Percentiles rank a stretch among this genome's conserved stretches.
Evolutionary conservation across 1,284 basidiomycete species (phyloP).

Genomic region (Sphagnurus paluster): DNA sequence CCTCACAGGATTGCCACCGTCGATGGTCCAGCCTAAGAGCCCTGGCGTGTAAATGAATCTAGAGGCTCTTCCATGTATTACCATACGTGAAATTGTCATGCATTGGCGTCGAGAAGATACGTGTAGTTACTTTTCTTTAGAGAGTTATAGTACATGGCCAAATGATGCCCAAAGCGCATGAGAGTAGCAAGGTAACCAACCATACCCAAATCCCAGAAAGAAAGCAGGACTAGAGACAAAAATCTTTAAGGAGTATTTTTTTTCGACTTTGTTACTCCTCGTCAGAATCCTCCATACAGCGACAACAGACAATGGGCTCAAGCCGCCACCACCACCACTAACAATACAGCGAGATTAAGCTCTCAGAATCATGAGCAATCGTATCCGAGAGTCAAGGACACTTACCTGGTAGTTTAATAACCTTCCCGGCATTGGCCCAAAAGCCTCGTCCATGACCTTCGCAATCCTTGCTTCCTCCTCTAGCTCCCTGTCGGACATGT

Average conservation of each 20-base stretch:
- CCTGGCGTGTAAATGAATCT: background rate
- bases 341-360: constrained; percentile 6
- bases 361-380: constrained; percentile 1
- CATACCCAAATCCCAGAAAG: constrained; percentile 6
- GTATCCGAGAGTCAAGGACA: constrained; percentile 16
- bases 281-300: constrained; percentile 42
- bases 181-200: too few species aligned
- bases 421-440: constrained; percentile 69
- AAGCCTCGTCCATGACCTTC: constrained; percentile 46
- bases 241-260: background rate
- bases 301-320: constrained; percentile 61
- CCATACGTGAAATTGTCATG: too few species aligned
- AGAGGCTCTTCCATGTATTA: background rate
- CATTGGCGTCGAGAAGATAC: too few species aligned
- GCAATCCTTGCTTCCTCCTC: constrained; percentile 36
- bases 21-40: constrained; percentile 56
- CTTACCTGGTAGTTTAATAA: constrained; percentile 67
- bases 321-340: constrained; percentile 83
- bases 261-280: constrained; percentile 25
- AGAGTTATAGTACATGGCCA: too few species aligned
- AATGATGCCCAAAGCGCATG: too few species aligned
- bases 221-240: background rate
- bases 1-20: constrained; percentile 83
- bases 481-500: constrained; percentile 9
- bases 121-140: too few species aligned